Percentiles rank a stretch among this genome's conserved stretches.
Evolutionary conservation across 2,329 filamentous ascomycete species (phyloP).

Genomic region (Ophiostoma tasmaniense): DNA sequence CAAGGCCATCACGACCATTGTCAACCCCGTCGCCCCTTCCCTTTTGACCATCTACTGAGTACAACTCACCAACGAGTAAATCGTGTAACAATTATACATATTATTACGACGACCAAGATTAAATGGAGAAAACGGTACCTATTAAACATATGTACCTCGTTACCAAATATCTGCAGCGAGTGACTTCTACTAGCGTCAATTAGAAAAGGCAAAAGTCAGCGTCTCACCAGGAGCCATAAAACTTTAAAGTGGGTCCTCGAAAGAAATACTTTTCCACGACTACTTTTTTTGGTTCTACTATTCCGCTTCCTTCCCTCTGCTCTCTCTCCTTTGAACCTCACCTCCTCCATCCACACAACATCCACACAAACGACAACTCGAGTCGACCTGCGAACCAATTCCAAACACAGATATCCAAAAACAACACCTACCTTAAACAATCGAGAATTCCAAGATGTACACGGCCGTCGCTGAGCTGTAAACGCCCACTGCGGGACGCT

Average conservation of each 20-base stretch:
- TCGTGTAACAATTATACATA: background rate
- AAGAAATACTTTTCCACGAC: conserved; percentile 22
- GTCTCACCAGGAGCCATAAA: conserved; percentile 2
- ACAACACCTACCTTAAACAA: conserved; percentile 40
- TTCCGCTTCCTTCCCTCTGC: conserved; percentile 1
- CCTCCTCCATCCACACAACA: conserved; percentile 20
- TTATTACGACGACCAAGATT: background rate
- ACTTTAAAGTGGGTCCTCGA: conserved; percentile 24
- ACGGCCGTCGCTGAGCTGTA: conserved; percentile 84
- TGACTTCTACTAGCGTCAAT: background rate
- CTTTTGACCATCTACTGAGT: background rate
- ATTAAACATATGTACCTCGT: background rate
- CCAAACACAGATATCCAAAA: conserved; percentile 29
- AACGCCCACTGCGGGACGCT: conserved; percentile 71
- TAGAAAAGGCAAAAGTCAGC: background rate
- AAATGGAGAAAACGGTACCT: background rate
- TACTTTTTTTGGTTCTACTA: conserved; percentile 1
- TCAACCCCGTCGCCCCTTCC: background rate
- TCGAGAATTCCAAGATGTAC: conserved; percentile 60
- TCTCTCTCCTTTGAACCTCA: conserved; percentile 18
- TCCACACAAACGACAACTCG: conserved; percentile 50
- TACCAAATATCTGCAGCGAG: background rate
- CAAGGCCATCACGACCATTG: background rate
- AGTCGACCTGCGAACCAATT: conserved; percentile 40
- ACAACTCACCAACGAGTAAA: background rate